These are phyloP conservation scores for Crassisporium funariophilum DNA, from an alignment of 768 basidiomycete species.

Conservation along the genomic window DNA sequence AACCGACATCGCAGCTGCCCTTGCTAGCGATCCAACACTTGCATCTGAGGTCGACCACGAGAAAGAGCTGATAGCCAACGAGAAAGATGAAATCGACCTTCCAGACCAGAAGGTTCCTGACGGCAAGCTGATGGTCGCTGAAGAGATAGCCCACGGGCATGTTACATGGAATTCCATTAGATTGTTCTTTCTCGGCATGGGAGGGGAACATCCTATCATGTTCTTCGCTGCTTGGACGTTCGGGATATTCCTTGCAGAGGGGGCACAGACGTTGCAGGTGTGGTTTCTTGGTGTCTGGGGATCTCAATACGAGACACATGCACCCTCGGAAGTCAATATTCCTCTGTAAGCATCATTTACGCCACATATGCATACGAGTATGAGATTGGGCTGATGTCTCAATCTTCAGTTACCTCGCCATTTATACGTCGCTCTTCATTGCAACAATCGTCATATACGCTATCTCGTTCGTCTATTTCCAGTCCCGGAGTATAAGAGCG, in stretches of 20 bases:
- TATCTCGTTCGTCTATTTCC: constrained; percentile 2
- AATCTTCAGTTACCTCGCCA: constrained; percentile 48
- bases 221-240: constrained; percentile 33
- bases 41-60: constrained; percentile 27
- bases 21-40: constrained; percentile 41
- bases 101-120: constrained; percentile 20
- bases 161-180: constrained; percentile 30
- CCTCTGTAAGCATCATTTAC: constrained; percentile 19
- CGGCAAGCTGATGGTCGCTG: constrained; percentile 62
- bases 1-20: constrained; percentile 41
- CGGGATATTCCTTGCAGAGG: constrained; percentile 26
- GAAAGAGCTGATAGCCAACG: constrained; percentile 18
- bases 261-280: constrained; percentile 32
- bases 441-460: neutral
- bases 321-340: constrained; percentile 33
- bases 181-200: constrained; percentile 37
- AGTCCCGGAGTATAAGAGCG: constrained; percentile 39
- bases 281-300: constrained; percentile 50
- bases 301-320: constrained; percentile 38
- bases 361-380: constrained; percentile 29
- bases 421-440: constrained; percentile 14
- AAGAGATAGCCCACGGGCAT: constrained; percentile 52
- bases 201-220: constrained; percentile 32
- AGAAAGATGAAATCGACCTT: constrained; percentile 22
- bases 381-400: constrained; percentile 33